A percentile compares a stretch with the other conserved stretches of the same genome.
Evolutionary conservation across 345 rosid species (phyloP).

Genomic region (Acer yangbiense): DNA sequence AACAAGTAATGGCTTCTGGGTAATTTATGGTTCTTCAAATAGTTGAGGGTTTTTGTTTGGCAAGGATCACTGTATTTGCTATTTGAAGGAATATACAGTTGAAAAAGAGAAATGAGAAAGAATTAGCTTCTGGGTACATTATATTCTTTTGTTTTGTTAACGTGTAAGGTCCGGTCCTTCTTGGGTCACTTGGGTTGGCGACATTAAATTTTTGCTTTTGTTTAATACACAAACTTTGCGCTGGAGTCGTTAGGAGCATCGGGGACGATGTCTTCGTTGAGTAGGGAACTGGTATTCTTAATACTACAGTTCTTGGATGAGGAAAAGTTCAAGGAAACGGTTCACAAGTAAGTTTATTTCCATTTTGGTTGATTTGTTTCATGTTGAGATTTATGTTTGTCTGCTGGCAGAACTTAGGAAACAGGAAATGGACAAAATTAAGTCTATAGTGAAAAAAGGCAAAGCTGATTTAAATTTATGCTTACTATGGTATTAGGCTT

Average conservation of each 20-base stretch:
- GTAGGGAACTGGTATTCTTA: slow-evolving; percentile 68
- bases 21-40: not conserved
- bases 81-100: slow-evolving; percentile 8
- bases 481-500: not conserved
- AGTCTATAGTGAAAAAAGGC: not conserved
- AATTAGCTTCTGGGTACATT: slow-evolving; percentile 15
- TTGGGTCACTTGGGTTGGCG: slow-evolving; percentile 14
- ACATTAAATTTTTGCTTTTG: slow-evolving; percentile 7
- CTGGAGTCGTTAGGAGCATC: slow-evolving; percentile 51
- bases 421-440: not conserved
- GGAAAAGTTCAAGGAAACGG: slow-evolving; percentile 60
- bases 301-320: slow-evolving; percentile 70
- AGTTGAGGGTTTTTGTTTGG: too few relatives aligned
- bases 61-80: not conserved
- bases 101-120: slow-evolving; percentile 14
- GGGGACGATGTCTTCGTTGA: slow-evolving; percentile 64
- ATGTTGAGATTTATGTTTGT: not conserved
- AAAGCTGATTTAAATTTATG: not conserved
- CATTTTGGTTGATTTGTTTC: slow-evolving; percentile 2
- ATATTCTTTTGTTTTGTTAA: slow-evolving; percentile 9
- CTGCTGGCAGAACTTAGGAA: slow-evolving; percentile 5
- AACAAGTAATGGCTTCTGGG: slow-evolving; percentile 11
- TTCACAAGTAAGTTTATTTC: slow-evolving; percentile 53
- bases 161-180: slow-evolving; percentile 5
- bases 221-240: slow-evolving; percentile 29